These are phyloP conservation scores for Aspergillus sp. DNA, from an alignment of 2,329 filamentous ascomycete genomes.

Conservation along the genomic window DNA sequence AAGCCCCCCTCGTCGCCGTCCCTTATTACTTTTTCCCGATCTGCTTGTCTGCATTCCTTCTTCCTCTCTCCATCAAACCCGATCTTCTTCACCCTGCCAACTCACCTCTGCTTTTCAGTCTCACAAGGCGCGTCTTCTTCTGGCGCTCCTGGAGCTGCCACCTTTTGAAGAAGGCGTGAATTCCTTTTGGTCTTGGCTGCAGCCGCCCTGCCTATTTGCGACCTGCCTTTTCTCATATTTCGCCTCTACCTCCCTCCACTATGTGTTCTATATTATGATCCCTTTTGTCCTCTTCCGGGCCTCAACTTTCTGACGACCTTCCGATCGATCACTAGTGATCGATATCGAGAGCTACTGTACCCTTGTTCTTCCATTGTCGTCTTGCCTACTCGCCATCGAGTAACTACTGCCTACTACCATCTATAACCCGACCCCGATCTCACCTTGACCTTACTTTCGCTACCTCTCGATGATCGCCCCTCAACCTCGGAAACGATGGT, in stretches of 20 bases:
- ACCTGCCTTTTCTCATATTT: conserved; percentile 4
- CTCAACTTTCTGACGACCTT: conserved; percentile 25
- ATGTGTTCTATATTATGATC: conserved; percentile 46
- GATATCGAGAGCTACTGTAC: conserved; percentile 26
- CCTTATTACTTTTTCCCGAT: conserved; percentile 19
- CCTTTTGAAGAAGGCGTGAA: conserved; percentile 26
- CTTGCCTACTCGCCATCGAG: conserved; percentile 13
- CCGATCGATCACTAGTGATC: conserved; percentile 31
- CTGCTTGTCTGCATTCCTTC: conserved; percentile 20
- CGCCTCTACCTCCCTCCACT: conserved; percentile 22
- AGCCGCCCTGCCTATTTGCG: conserved; percentile 16
- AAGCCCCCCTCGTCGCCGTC: conserved; percentile 5
- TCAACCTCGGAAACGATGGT: conserved; percentile 27
- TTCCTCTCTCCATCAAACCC: conserved; percentile 18
- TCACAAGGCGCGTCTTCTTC: conserved; percentile 28
- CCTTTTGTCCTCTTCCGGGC: conserved; percentile 38
- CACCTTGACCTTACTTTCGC: neutral
- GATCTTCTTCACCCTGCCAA: conserved; percentile 22
- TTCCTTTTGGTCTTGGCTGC: conserved; percentile 24
- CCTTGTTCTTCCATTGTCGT: conserved; percentile 12
- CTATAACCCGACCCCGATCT: neutral
- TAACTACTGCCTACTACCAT: conserved; percentile 2
- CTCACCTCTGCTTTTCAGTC: conserved; percentile 21
- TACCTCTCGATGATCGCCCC: conserved; percentile 11
- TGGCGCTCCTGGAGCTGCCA: conserved; percentile 30